Percentiles rank a stretch among this genome's conserved stretches.
These are phyloP conservation scores for Stemphylium beticola DNA, from an alignment of 2,329 filamentous ascomycete species.

Conservation along the genomic window DNA sequence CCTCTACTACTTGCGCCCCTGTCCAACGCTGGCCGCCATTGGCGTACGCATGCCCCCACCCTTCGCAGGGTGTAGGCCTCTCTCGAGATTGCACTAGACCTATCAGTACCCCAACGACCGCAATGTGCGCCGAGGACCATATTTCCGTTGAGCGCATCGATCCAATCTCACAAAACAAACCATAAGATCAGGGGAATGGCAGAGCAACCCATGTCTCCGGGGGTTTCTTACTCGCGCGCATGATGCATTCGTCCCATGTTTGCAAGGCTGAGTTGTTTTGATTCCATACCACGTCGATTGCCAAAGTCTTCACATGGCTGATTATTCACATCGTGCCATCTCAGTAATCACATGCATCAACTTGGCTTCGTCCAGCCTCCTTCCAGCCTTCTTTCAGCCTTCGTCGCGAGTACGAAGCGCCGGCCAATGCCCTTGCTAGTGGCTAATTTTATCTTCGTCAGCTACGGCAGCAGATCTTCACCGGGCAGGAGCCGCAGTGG, in stretches of 20 bases:
- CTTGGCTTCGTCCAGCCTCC: neutral
- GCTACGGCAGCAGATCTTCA: conserved; percentile 9
- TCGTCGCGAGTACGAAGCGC: conserved; percentile 1
- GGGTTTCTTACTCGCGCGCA: too few relatives aligned
- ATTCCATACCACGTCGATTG: too few relatives aligned
- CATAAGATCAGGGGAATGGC: neutral
- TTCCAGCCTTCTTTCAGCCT: neutral
- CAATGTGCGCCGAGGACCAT: neutral
- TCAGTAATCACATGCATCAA: neutral
- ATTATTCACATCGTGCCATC: neutral
- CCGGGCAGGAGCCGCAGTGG: conserved; percentile 10
- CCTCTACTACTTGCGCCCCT: neutral
- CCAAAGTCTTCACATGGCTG: neutral
- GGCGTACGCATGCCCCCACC: neutral
- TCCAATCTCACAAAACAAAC: neutral
- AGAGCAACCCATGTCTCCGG: too few relatives aligned
- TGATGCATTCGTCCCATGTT: too few relatives aligned
- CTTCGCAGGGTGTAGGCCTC: neutral
- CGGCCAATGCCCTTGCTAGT: conserved; percentile 3
- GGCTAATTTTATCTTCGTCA: conserved; percentile 18
- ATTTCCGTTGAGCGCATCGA: neutral
- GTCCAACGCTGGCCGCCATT: neutral
- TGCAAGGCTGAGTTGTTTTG: too few relatives aligned
- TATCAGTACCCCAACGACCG: neutral
- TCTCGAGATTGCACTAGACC: neutral